Percentiles rank a stretch among this genome's conserved stretches.
These are phyloP conservation scores for Gigaspora rosea DNA, from an alignment of 192 early-diverging fungal species.

Conservation along the genomic window DNA sequence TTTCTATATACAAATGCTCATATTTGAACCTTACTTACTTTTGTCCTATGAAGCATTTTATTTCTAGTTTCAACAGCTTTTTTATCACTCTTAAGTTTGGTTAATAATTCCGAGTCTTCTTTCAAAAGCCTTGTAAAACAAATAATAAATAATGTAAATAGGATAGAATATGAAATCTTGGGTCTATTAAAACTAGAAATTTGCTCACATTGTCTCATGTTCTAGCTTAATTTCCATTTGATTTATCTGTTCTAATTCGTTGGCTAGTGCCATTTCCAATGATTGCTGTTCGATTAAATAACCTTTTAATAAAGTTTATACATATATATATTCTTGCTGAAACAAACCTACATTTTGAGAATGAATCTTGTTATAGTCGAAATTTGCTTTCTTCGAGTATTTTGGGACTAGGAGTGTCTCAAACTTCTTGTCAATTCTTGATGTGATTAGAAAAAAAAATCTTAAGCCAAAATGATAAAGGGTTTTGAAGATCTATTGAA, in stretches of 20 bases:
- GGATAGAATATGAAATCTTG: too few species aligned
- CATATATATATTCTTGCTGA: not conserved
- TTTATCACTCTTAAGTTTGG: not conserved
- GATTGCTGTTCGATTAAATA: not conserved
- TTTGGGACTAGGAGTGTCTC: not conserved
- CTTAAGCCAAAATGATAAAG: not conserved
- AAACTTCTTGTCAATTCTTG: slow-evolving; percentile 15
- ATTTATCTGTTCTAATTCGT: not conserved
- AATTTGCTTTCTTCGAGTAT: not conserved
- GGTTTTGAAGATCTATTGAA: not conserved
- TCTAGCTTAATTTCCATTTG: slow-evolving; percentile 19
- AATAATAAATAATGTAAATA: not conserved
- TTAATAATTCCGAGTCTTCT: not conserved
- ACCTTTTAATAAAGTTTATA: not conserved
- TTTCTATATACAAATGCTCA: too few species aligned
- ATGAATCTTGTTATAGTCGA: slow-evolving; percentile 8
- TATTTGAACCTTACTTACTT: too few species aligned
- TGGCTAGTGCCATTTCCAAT: not conserved
- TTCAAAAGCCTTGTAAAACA: not conserved
- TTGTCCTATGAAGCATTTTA: not conserved
- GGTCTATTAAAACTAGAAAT: too few species aligned
- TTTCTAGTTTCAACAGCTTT: slow-evolving; percentile 3
- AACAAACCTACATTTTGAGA: slow-evolving; percentile 1
- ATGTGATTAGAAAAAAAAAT: not conserved
- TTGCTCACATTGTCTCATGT: not conserved